These are phyloP conservation scores for Athelia sp. DNA, from an alignment of 1,284 basidiomycete genomes.

Conservation along the genomic window DNA sequence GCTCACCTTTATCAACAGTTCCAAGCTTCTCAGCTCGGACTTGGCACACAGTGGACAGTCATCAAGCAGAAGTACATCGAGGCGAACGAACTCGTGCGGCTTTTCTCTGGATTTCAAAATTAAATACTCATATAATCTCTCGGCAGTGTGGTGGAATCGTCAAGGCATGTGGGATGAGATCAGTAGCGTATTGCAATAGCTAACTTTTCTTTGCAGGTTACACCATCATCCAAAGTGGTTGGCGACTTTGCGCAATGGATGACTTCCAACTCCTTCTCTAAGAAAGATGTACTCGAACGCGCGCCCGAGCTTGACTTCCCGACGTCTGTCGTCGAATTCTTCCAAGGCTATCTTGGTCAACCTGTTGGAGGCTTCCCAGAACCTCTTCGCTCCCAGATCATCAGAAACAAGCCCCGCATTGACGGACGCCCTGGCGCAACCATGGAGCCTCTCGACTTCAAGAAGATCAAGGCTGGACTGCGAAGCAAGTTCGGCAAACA, in stretches of 20 bases:
- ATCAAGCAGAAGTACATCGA: conserved; percentile 99
- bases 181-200: conserved; percentile 2
- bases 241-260: conserved; percentile 99
- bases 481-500: conserved; percentile 92
- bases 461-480: conserved; percentile 91
- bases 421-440: conserved; percentile 89
- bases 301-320: conserved; percentile 97
- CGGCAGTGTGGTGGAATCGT: conserved; percentile 92
- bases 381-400: conserved; percentile 86
- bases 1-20: conserved; percentile 64
- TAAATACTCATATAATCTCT: not conserved
- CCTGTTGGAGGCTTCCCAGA: conserved; percentile 99
- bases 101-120: conserved; percentile 1
- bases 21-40: conserved; percentile 96
- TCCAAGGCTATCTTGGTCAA: conserved; percentile 97
- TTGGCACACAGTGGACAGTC: conserved; percentile 98
- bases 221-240: conserved; percentile 98
- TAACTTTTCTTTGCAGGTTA: conserved; percentile 55
- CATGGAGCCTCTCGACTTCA: conserved; percentile 90
- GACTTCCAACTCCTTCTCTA: conserved; percentile 90
- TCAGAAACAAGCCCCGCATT: conserved; percentile 91
- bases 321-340: conserved; percentile 92
- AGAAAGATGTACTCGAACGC: conserved; percentile 81
- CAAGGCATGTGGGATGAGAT: conserved; percentile 60
- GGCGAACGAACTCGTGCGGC: conserved; percentile 82